Base-by-base conservation (phyloP, 495 filamentous ascomycete genomes). In the Xylaria cubensis region DNA sequence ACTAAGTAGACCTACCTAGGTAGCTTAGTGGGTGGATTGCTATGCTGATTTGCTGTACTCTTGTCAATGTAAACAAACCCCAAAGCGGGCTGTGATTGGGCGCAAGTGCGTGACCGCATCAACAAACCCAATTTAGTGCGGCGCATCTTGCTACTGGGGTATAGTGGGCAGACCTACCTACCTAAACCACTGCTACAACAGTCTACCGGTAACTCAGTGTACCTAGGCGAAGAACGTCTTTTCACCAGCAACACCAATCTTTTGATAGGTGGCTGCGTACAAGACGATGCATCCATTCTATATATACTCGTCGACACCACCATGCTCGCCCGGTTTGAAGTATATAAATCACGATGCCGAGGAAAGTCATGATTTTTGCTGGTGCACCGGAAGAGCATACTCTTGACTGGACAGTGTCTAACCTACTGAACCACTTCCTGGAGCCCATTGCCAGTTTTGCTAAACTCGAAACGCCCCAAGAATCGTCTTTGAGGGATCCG, bases 381-480 rank as follows among this genome's bases (percentile, higher is more conserved):
- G 92, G 92, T 8, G 90, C 91, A 21, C 92, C 92, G 34, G 83
- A 88, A 32, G 74, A 75, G 24, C 74, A 73, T 48, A 81, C 80
- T 39, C 82, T 94, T 15, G 74, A 86, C 36, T 94, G 91, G 91
- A 78, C 84, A 44, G 77, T 85, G 39, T 74, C 79, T 6, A 80
- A 82, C 41, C 81, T 93, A 62, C 79, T 92, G 46, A 74, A 83
- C 15, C 76, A 77, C 10, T 86, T 85, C 64, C 73, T 79, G 8
- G 77, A 79, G 2, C 78, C 85, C 3, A 82, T 91, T 51, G 81
- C 82, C 6, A 82, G 81, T 19, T 90, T 92, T 72, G 71, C 82
- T 2, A 75, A 75, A 5, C 58, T 77, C 44, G 62, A 69, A 19
- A 63, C 53, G 0, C 39, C 41, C 4, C 36, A 44, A 67, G 66